These are phyloP conservation scores for Euphorbia pulcherrima DNA, from an alignment of 345 rosid species.

Conservation along the genomic window DNA sequence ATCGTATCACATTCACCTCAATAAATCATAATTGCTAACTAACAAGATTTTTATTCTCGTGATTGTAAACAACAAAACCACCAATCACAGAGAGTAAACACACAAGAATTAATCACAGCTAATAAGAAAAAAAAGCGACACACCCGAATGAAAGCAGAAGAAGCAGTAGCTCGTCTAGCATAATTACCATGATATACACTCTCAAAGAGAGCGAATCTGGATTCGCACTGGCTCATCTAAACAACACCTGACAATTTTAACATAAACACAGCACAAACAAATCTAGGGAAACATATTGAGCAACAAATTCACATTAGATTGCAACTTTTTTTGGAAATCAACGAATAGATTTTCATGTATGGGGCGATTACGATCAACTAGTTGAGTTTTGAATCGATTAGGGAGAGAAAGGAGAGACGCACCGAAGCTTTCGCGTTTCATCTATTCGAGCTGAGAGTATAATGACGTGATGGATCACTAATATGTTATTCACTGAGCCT, in stretches of 20 bases:
- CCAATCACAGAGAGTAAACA: not conserved
- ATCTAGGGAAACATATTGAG: not conserved
- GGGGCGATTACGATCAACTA: not conserved
- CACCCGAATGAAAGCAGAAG: slow-evolving; percentile 71
- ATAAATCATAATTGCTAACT: not conserved
- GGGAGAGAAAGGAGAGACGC: not conserved
- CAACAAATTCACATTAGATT: not conserved
- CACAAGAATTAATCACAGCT: not conserved
- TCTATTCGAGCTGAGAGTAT: slow-evolving; percentile 38
- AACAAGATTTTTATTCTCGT: not conserved
- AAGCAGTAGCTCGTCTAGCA: slow-evolving; percentile 65
- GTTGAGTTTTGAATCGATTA: not conserved
- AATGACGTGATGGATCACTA: not conserved
- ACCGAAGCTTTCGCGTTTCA: slow-evolving; percentile 66
- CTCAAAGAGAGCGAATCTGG: slow-evolving; percentile 86
- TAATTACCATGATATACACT: slow-evolving; percentile 72
- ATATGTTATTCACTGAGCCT: no score
- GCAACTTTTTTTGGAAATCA: not conserved
- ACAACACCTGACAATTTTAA: slow-evolving; percentile 57
- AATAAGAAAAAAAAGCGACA: not conserved
- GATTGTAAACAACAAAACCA: not conserved
- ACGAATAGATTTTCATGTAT: not conserved
- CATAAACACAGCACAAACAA: not conserved
- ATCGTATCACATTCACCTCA: not conserved
- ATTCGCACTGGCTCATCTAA: slow-evolving; percentile 84